Conservation (phyloP, 768 basidiomycete species). For the Boletellus ananiceps region DNA sequence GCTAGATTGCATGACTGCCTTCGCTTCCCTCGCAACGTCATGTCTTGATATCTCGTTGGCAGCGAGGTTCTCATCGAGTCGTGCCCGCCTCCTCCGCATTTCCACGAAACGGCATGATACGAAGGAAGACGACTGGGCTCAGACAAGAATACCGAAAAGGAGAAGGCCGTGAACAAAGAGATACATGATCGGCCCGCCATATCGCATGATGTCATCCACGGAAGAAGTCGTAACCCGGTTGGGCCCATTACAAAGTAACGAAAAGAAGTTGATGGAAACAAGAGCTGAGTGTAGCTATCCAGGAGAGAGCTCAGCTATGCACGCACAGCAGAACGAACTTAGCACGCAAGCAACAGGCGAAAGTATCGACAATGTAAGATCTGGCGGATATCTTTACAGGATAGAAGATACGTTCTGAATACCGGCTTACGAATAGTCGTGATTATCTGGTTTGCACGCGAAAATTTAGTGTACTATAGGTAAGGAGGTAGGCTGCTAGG, state of each 20-base stretch:
- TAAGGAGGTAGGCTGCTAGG: conserved; percentile 62
- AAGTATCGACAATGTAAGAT: conserved; percentile 61
- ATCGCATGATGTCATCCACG: conserved; percentile 52
- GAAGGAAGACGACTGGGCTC: conserved; percentile 65
- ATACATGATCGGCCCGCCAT: conserved; percentile 73
- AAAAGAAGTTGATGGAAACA: conserved; percentile 76
- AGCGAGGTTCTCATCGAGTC: conserved; percentile 11
- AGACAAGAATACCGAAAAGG: conserved; percentile 61
- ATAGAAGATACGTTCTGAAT: neutral
- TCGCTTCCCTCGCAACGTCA: conserved; percentile 56
- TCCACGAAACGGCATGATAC: conserved; percentile 37
- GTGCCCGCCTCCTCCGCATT: conserved; percentile 13
- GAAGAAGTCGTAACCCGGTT: conserved; percentile 42
- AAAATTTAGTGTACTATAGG: conserved; percentile 64
- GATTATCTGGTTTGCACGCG: conserved; percentile 49
- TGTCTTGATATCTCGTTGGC: conserved; percentile 26
- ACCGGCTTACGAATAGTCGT: conserved; percentile 49
- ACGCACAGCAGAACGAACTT: conserved; percentile 26
- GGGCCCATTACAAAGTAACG: conserved; percentile 60
- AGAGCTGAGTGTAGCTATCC: conserved; percentile 59
- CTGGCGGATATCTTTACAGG: conserved; percentile 25
- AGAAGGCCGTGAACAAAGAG: conserved; percentile 56
- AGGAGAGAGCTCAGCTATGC: neutral
- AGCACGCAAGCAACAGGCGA: conserved; percentile 70
- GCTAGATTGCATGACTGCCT: too few species aligned